Base-by-base conservation (phyloP, 108 stramenopile species). In the Cylindrotheca fusiformis region DNA sequence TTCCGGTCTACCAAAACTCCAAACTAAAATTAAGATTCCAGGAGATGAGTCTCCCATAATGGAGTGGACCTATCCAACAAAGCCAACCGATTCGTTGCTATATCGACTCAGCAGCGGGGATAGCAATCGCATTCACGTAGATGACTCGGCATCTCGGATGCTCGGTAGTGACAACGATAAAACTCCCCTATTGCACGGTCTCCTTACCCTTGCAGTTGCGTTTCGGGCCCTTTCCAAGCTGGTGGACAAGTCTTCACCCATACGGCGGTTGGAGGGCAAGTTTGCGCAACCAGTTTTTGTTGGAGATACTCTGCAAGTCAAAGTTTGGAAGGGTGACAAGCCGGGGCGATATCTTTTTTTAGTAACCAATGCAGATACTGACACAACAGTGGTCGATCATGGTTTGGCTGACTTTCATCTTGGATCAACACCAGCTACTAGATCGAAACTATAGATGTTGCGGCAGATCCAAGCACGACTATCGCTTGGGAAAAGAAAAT, bases 71-170 rank as follows among this genome's bases (percentile, higher is more conserved):
- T 86, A 72, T 50, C 48, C 28, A 23, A 88, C 86, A 47, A 52
- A 77, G 6, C 48, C 52, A 17, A 83, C 78, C 49, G 87, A 90
- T 68, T 87, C 95, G 10, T 77, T 93, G 14, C 44, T 94, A 25
- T 96, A 95, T 75, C 85, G 95, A 28, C 65, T 95, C 28, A 65
- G 75, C 5, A 87, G 84, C 49, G 96, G 96, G 1, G 96, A 97
- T 75, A 87, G 87, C 56, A 97, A 97, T 63, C 79, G 81, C 30
- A 88, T 97, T 50, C 96, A 97, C 60, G 90, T 90, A 3, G 69
- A 55, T 46, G 19, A 60, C 24, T 54, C 70, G 1, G 74, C 82
- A 4, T 45, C 76, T 14, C 49, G 57, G 25, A 57, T 49, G 51
- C 53, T 65, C 19, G 80, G 63, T 41, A 51, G 17, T 30, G 58